These are phyloP conservation scores for Mucuna pruriens DNA, from an alignment of 306 rosid species.

Conservation along the genomic window DNA sequence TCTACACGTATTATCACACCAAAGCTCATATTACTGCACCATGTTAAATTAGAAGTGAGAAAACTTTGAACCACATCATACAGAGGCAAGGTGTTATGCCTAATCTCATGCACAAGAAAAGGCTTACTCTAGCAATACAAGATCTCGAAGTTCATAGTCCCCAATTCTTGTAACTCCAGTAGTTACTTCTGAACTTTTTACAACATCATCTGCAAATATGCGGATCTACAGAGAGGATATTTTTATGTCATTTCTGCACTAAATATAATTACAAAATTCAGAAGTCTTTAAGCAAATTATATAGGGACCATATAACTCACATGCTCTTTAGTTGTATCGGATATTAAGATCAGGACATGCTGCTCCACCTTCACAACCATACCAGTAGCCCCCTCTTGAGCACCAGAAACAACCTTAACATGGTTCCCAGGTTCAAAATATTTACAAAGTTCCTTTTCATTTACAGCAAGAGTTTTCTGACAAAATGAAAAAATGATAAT, in stretches of 20 bases:
- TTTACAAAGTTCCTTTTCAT: constrained; percentile 89
- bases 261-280: constrained; percentile 7
- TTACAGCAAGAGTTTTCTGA: constrained; percentile 79
- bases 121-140: constrained; percentile 87
- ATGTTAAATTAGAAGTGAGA: constrained; percentile 36
- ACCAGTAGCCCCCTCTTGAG: constrained; percentile 97
- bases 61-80: constrained; percentile 13
- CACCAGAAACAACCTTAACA: constrained; percentile 90
- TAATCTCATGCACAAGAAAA: constrained; percentile 3
- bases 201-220: constrained; percentile 97
- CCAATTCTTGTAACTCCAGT: constrained; percentile 91
- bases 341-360: constrained; percentile 87
- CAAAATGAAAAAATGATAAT: constrained; percentile 13
- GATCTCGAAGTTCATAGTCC: constrained; percentile 93
- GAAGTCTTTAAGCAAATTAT: not conserved
- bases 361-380: constrained; percentile 98
- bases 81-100: not conserved
- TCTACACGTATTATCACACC: constrained; percentile 95
- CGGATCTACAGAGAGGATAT: constrained; percentile 63
- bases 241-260: constrained; percentile 28
- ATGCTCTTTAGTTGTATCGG: constrained; percentile 94
- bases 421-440: constrained; percentile 96
- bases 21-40: constrained; percentile 84
- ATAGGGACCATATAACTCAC: constrained; percentile 58
- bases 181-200: constrained; percentile 95